Base-by-base conservation (phyloP, 1,284 basidiomycete genomes). In the Cerrena zonata region DNA sequence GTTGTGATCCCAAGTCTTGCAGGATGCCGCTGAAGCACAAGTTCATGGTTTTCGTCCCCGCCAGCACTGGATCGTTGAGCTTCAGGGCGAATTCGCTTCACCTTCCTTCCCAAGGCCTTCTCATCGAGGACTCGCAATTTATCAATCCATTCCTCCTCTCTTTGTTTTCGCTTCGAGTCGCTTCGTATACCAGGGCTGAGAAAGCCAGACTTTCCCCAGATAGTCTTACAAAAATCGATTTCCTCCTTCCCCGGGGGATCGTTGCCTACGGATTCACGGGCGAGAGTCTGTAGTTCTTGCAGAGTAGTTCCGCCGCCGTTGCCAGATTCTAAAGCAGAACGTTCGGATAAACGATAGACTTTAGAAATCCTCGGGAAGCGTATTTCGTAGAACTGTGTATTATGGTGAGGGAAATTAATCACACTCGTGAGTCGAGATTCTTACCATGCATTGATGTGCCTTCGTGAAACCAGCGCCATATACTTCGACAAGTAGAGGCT, bases 401-500 rank as follows among this genome's bases (percentile, higher is more conserved):
- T 7, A n/a, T 7, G 44, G 36, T 44, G 50, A 53, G 39, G 18
- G 22, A 13, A 21, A 11, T 26, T 37, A 40, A 30, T 40, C 42
- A 41, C 37, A 52, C n/a, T 50, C 50, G 39, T 13, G 37, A 42
- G 24, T 38, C 26, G 24, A 13, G 22, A 12, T 75, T 50, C 41
- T 7, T 49, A 89, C 89, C 55, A 75, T 69, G 57, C 76, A 79
- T 23, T 69, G 59, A 0, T 71, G 70, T 10, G 80, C 67, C 61
- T 85, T 87, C 37, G 84, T 86, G 61, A 92, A 94, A 0, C 90
- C 86, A 1, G 87, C 90, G 4, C 91, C 91, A 58, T 80, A 84
- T 1, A 94, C 60, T 58, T 92, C 89, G 1, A 76, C 83, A 3
- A 89, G 72, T 15, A 91, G 61, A 0, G 90, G 90, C 18, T 69